Conservation (phyloP, 139 green algal species). For the Chlamydomonas sphaeroides region DNA sequence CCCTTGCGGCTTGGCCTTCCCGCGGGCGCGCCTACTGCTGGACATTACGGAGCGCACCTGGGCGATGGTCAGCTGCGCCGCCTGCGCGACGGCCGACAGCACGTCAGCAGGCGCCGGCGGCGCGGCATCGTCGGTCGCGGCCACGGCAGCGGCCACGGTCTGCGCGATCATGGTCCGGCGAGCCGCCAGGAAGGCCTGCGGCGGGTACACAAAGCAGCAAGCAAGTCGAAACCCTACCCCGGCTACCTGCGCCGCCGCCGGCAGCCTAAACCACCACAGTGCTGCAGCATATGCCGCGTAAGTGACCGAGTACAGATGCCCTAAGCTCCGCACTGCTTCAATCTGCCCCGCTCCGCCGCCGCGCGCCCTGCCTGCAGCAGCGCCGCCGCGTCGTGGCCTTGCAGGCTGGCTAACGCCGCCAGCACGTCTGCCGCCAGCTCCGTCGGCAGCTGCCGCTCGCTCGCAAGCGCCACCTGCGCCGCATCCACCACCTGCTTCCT, state of each 20-base stretch:
- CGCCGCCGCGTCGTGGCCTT: conserved; percentile 44
- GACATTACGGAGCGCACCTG: no score
- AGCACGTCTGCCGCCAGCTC: conserved; percentile 63
- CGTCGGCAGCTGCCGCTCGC: conserved; percentile 33
- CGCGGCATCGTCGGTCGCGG: not conserved
- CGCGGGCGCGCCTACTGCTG: no score
- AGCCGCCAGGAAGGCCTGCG: conserved; percentile 22
- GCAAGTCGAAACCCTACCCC: no score
- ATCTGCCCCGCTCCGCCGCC: no score
- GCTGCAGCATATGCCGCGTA: no score
- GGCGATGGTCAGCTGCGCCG: conserved; percentile 61
- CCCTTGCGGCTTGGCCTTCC: no score
- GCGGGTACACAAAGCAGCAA: no score
- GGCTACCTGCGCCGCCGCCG: no score
- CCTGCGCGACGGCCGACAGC: conserved; percentile 50
- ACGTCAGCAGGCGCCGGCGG: conserved; percentile 8
- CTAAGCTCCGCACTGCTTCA: no score
- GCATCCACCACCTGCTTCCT: conserved; percentile 73
- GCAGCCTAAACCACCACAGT: no score
- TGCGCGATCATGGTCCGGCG: not conserved
- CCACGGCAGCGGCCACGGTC: not conserved
- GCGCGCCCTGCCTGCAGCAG: conserved; percentile 56
- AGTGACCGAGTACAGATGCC: no score
- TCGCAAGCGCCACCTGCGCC: conserved; percentile 52
- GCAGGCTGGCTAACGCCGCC: conserved; percentile 56